A percentile compares a stretch with the other conserved stretches of the same genome.
Evolutionary conservation across 2,329 filamentous ascomycete species (phyloP).

Genomic region (Fulvia fulva): DNA sequence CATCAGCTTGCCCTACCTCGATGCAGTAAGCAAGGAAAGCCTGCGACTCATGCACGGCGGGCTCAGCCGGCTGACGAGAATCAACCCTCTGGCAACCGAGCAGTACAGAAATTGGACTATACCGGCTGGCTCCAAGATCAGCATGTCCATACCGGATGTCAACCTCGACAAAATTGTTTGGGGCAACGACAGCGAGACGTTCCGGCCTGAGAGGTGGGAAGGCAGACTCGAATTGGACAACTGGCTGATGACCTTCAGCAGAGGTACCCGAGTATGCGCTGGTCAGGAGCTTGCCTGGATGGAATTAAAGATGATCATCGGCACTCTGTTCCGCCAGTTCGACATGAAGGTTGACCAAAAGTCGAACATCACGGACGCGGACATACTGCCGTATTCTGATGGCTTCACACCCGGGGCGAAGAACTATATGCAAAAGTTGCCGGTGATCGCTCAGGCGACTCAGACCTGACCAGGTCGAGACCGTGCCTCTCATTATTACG

Average conservation of each 20-base stretch:
- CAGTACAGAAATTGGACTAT: slow-evolving; percentile 7
- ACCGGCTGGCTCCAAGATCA: slow-evolving; percentile 4
- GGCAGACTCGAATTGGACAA: slow-evolving; percentile 5
- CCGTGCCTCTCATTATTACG: no score
- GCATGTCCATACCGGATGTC: slow-evolving; percentile 5
- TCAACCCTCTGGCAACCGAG: slow-evolving; percentile 2
- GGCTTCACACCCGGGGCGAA: slow-evolving; percentile 8
- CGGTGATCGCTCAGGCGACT: not conserved
- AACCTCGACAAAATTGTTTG: slow-evolving; percentile 6
- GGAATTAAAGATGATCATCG: slow-evolving; percentile 10
- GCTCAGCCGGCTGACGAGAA: slow-evolving; percentile 4
- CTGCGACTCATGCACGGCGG: slow-evolving; percentile 10
- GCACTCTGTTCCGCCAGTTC: slow-evolving; percentile 3
- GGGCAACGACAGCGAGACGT: slow-evolving; percentile 1
- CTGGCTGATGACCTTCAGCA: slow-evolving; percentile 7
- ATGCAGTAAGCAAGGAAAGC: slow-evolving; percentile 7
- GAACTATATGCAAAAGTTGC: slow-evolving; percentile 10
- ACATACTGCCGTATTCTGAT: slow-evolving; percentile 9
- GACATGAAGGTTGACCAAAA: slow-evolving; percentile 4
- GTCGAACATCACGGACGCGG: slow-evolving; percentile 2
- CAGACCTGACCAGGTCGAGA: not conserved
- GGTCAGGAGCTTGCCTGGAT: slow-evolving; percentile 11
- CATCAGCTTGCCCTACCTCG: slow-evolving; percentile 3
- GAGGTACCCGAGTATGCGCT: slow-evolving; percentile 7
- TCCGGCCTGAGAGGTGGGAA: slow-evolving; percentile 4